These are phyloP conservation scores for Saururus chinensis DNA, from an alignment of 164 flowering plant genomes.

Conservation along the genomic window DNA sequence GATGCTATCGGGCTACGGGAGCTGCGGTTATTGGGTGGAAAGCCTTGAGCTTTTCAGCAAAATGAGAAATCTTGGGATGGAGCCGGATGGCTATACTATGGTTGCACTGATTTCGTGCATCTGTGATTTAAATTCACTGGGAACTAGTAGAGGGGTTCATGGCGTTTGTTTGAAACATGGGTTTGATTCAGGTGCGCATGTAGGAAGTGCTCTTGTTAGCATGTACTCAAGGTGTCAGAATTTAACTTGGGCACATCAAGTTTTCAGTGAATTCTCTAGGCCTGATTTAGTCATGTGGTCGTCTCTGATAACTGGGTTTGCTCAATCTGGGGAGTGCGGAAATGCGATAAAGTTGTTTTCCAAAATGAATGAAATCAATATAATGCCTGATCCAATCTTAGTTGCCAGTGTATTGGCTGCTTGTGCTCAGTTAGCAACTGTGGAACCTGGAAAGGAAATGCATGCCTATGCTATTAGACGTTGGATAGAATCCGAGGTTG, in stretches of 20 bases:
- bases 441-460: constrained; percentile 42
- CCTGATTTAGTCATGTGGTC: constrained; percentile 81
- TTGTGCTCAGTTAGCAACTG: constrained; percentile 38
- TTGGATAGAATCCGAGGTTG: constrained; percentile 29
- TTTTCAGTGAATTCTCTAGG: constrained; percentile 29
- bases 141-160: constrained; percentile 46
- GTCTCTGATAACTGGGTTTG: constrained; percentile 56
- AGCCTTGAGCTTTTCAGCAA: constrained; percentile 31
- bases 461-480: constrained; percentile 60
- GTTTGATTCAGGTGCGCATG: constrained; percentile 40
- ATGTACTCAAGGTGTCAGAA: constrained; percentile 61
- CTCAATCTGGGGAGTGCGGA: constrained; percentile 35
- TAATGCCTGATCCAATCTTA: constrained; percentile 36
- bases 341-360: constrained; percentile 33
- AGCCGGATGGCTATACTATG: constrained; percentile 59
- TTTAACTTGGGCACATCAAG: constrained; percentile 38
- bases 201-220: constrained; percentile 53
- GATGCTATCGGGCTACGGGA: constrained; percentile 48
- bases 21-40: constrained; percentile 34
- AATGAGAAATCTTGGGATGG: constrained; percentile 34
- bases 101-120: constrained; percentile 47
- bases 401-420: constrained; percentile 47
- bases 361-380: constrained; percentile 27
- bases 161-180: constrained; percentile 47
- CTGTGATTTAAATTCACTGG: constrained; percentile 21